A percentile compares a stretch with the other conserved stretches of the same genome.
Evolutionary conservation across 192 early-diverging fungal genomes (phyloP).

Genomic region (Kappamyces sp.): DNA sequence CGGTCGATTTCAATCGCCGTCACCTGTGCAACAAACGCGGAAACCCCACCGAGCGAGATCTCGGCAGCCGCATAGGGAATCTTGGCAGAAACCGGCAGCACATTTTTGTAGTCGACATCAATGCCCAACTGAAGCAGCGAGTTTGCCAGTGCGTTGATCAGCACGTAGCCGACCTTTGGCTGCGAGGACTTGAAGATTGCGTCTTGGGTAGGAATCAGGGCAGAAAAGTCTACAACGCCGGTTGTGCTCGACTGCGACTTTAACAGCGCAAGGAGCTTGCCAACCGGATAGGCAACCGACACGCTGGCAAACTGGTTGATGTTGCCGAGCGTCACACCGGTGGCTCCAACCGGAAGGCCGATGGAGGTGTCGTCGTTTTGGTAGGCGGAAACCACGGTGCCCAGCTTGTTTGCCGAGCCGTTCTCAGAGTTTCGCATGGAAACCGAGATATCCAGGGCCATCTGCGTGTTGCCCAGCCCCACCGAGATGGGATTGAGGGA

Average conservation of each 20-base stretch:
- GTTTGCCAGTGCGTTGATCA: slow-evolving; percentile 17
- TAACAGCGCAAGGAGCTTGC: neutral
- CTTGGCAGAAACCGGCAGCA: slow-evolving; percentile 27
- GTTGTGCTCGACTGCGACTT: neutral
- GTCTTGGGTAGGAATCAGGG: slow-evolving; percentile 22
- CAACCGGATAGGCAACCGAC: slow-evolving; percentile 14
- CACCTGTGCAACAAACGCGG: slow-evolving; percentile 16
- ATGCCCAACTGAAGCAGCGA: slow-evolving; percentile 16
- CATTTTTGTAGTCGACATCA: slow-evolving; percentile 23
- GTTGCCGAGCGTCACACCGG: slow-evolving; percentile 25
- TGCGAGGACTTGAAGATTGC: slow-evolving; percentile 1
- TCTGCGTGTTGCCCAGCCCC: slow-evolving; percentile 14
- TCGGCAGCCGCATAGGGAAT: slow-evolving; percentile 20
- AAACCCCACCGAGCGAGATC: slow-evolving; percentile 8
- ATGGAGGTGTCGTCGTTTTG: slow-evolving; percentile 7
- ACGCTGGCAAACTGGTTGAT: slow-evolving; percentile 29
- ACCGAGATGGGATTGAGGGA: slow-evolving; percentile 23
- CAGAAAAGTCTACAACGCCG: slow-evolving; percentile 24
- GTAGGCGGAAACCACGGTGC: slow-evolving; percentile 19
- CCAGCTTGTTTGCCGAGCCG: slow-evolving; percentile 25
- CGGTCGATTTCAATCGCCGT: slow-evolving; percentile 20
- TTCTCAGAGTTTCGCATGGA: slow-evolving; percentile 23
- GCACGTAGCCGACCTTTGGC: slow-evolving; percentile 10
- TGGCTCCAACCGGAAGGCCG: slow-evolving; percentile 13
- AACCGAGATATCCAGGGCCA: slow-evolving; percentile 11